Base-by-base conservation (phyloP, 2,329 filamentous ascomycete genomes). In the Talaromyces sp. region DNA sequence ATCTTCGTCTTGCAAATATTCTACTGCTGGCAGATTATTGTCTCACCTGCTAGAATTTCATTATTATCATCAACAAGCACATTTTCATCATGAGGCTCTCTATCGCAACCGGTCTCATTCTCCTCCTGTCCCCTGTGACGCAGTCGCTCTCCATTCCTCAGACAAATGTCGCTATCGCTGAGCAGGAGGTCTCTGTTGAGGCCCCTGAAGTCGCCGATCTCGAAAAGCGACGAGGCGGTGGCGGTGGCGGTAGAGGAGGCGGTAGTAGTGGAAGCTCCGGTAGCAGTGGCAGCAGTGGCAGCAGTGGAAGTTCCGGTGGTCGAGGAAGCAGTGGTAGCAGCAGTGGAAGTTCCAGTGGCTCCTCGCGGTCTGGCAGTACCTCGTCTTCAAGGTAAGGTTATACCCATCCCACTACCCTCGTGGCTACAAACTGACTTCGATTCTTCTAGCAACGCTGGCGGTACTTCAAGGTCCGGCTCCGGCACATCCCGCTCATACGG, bases 141-240 rank as follows among this genome's bases (percentile, higher is more conserved):
- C 65, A 68, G 10, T 71, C 73, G 13, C 65, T 72, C 25, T 67
- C 66, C 6, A 65, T 74, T 17, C 66, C 71, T 22, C 64, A 60
- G 32, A 57, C 63, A 27, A 71, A 71, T 54, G 60, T 67, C 13
- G 52, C 63, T 30, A 64, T 64, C 47, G 64, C 70, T 64, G 57
- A 58, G 3, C 60, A 58, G 39, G 56, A 59, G 44, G 58, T 47
- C n/a, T 33, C 56, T 25, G 53, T 57, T 19, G 49, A 32, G 2
- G 55, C 62, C 5, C 56, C 59, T 10, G 65, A 71, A 36, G 51
- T 64, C 6, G 49, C 65, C 6, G 70, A 72, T 30, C 66, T 82
- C 30, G 75, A 78, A 60, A 84, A 83, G 67, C 77, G 82, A 60
- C 81, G 79, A 68, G 81, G 81, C 27, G 77, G 80, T 6, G 77